These are phyloP conservation scores for Tulasnella sp. DNA, from an alignment of 768 basidiomycete species.

Conservation along the genomic window DNA sequence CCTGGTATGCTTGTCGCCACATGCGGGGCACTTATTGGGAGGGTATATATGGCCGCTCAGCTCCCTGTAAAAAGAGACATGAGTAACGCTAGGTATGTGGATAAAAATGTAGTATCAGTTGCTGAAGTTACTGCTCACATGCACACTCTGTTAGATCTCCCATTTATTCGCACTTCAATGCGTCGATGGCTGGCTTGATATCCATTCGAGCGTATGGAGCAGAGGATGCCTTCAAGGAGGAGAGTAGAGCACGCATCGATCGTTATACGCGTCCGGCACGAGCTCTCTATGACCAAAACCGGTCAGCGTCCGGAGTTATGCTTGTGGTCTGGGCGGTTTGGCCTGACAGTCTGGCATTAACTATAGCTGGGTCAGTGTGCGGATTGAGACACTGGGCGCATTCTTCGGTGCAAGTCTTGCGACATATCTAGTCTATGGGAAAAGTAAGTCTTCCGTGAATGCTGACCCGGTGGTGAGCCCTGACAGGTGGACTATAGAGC, in stretches of 20 bases:
- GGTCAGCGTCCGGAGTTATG: slow-evolving; percentile 24
- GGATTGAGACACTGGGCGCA: slow-evolving; percentile 49
- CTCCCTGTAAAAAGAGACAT: slow-evolving; percentile 32
- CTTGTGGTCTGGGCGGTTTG: not conserved
- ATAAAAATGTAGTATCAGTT: too few species aligned
- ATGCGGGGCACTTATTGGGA: slow-evolving; percentile 26
- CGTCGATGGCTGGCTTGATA: slow-evolving; percentile 25
- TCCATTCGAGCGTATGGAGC: slow-evolving; percentile 32
- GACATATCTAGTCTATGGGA: slow-evolving; percentile 42
- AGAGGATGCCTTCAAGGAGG: slow-evolving; percentile 24
- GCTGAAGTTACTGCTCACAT: slow-evolving; percentile 1
- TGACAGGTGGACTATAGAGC: slow-evolving; percentile 20
- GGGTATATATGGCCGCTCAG: slow-evolving; percentile 30
- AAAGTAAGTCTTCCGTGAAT: not conserved
- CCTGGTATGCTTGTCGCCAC: slow-evolving; percentile 19
- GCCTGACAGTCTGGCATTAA: slow-evolving; percentile 11
- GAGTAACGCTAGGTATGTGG: slow-evolving; percentile 24
- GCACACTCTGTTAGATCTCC: slow-evolving; percentile 22
- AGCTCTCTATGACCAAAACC: slow-evolving; percentile 43
- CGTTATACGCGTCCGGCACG: slow-evolving; percentile 37
- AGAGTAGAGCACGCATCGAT: slow-evolving; percentile 40
- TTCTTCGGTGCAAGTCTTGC: slow-evolving; percentile 45
- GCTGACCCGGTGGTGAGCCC: not conserved
- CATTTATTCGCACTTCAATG: slow-evolving; percentile 29
- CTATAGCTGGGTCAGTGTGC: slow-evolving; percentile 36